Evolutionary conservation across 768 basidiomycete species (phyloP), one percentile per base, ranked within the genome.

Genomic region (Mycena polygramma): DNA sequence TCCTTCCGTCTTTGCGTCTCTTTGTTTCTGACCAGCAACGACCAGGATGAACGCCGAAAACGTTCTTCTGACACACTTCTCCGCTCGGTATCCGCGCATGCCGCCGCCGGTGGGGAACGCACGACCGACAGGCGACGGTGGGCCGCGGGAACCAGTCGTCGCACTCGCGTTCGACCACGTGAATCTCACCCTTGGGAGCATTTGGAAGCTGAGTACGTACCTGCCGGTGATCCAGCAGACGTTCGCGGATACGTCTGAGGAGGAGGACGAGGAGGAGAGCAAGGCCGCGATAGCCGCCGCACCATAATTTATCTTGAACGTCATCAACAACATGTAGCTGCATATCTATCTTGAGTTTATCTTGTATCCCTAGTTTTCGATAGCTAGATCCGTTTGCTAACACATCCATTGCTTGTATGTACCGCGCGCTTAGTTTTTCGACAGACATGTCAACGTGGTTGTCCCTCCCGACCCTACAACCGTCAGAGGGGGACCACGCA

Each of bases 61-160:
- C 71, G 86, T 95, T 49, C 88, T 98, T n/a, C 87, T 99, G 24
- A 99, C 96, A 0, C 97, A 98, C 79, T 98, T 98, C 81, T 98
- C 96, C 13, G 94, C 94, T 48, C 91, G 96, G 36, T 97, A 97
- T 79, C 95, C 97, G 20, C 95, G 94, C 74, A 84, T 97, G 77
- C 95, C 95, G 4, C 89, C 88, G 30, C 81, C 86, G 6, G 79
- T 85, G 14, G 76, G 46, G 7, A 26, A 8, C n/a, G 41, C 41
- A 81, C 17, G 71, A 67, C 45, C 77, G 55, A 54, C 68, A 55
- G 46, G 71, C 45, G 58, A 41, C 66, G 57, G 62, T 14, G 67
- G 43, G 62, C 69, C 68, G 69, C 45, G 62, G 36, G 81, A 83
- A 48, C 89, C 90, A 0, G 79, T 85, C 9, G 77, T 97, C 9